phyloP scores from a whole-genome alignment of 1,284 basidiomycete species.

The Ganoderma resinaceum region DNA sequence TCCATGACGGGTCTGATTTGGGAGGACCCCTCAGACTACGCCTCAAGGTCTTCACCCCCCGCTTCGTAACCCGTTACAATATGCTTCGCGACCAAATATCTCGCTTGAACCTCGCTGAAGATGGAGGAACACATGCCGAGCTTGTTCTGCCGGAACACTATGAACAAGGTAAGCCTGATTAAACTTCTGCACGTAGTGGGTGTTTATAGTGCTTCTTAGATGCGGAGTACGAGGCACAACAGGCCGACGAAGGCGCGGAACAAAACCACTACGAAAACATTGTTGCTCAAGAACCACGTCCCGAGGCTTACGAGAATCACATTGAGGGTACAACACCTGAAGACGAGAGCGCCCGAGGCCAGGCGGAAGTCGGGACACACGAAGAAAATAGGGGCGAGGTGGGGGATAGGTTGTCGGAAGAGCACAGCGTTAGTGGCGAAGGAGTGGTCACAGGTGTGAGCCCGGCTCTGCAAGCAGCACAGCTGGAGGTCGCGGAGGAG shows the following conservation, averaged over 20 bases:
- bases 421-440: neutral
- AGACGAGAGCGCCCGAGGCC: neutral
- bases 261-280: neutral
- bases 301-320: neutral
- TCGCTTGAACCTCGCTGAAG: slow-evolving; percentile 47
- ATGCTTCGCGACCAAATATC: slow-evolving; percentile 64
- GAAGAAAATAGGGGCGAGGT: neutral
- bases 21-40: slow-evolving; percentile 69
- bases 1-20: slow-evolving; percentile 72
- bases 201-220: neutral
- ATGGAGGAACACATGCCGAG: slow-evolving; percentile 29
- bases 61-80: slow-evolving; percentile 75
- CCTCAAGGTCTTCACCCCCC: slow-evolving; percentile 56
- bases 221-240: neutral
- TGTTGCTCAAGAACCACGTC: neutral
- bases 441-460: neutral
- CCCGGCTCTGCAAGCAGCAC: neutral
- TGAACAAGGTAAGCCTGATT: slow-evolving; percentile 14
- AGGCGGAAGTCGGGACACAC: neutral
- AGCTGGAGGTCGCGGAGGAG: neutral
- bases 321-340: neutral
- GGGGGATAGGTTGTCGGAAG: too few species aligned
- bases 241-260: neutral
- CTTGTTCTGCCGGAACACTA: neutral
- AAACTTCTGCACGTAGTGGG: neutral